Evolutionary conservation across 2,329 filamentous ascomycete genomes (phyloP).

Genomic region (Geosmithia flava): DNA sequence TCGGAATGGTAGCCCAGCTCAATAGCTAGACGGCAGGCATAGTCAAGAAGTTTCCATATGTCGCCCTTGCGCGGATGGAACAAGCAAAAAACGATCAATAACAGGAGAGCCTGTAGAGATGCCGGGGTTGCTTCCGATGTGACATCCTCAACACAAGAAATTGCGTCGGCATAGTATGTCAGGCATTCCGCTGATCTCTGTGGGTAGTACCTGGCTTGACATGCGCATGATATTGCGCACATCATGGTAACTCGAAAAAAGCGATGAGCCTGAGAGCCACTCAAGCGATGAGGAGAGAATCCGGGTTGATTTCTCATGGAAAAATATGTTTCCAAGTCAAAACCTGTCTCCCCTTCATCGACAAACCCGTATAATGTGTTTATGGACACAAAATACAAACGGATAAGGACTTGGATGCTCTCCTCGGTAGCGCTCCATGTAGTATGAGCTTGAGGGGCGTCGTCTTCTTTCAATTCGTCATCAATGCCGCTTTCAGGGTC

Average conservation of each 20-base stretch:
- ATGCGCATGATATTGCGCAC: conserved; percentile 3
- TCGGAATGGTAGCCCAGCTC: neutral
- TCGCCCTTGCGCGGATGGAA: neutral
- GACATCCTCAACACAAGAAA: neutral
- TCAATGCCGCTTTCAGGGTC: neutral
- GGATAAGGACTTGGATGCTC: no score
- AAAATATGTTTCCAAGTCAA: no score
- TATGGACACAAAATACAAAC: no score
- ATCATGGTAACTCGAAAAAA: conserved; percentile 4
- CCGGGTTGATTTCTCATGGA: no score
- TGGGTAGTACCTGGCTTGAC: conserved; percentile 1
- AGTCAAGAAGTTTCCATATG: neutral
- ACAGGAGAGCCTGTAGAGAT: neutral
- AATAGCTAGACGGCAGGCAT: neutral
- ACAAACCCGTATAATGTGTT: no score
- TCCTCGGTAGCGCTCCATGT: no score
- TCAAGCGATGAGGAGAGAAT: neutral
- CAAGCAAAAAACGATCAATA: neutral
- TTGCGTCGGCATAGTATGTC: neutral
- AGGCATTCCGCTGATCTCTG: neutral
- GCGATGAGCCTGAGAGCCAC: conserved; percentile 1
- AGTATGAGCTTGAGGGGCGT: no score
- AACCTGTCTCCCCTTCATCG: no score
- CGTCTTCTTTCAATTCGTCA: neutral
- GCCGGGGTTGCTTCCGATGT: neutral